A percentile compares a stretch with the other conserved stretches of the same genome.
These are phyloP conservation scores for Candida sp. DNA, from an alignment of 1,139 yeast species.

Conservation along the genomic window DNA sequence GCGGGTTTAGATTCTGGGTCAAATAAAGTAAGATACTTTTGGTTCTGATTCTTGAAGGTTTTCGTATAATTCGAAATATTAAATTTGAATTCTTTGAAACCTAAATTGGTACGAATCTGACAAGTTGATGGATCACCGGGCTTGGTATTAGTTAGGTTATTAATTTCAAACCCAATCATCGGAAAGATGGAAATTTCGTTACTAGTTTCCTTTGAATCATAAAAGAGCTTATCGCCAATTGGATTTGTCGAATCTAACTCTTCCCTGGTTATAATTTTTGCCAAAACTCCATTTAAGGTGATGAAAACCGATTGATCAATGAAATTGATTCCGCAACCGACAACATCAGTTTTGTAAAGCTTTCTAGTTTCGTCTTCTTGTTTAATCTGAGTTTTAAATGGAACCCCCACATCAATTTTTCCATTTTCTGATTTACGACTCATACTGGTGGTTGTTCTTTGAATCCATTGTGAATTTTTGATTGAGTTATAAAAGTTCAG, in stretches of 20 bases:
- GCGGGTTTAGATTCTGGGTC: constrained; percentile 7
- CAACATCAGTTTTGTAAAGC: constrained; percentile 46
- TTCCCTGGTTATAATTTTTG: constrained; percentile 26
- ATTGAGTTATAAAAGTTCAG: constrained; percentile 39
- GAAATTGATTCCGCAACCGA: constrained; percentile 86
- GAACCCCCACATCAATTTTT: constrained; percentile 34
- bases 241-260: constrained; percentile 26
- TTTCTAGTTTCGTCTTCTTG: constrained; percentile 11
- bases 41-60: constrained; percentile 28
- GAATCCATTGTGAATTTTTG: constrained; percentile 27
- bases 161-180: constrained; percentile 38
- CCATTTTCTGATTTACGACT: constrained; percentile 28
- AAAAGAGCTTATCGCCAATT: constrained; percentile 26
- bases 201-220: constrained; percentile 12
- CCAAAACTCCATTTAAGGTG: constrained; percentile 75
- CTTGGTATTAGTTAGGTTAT: constrained; percentile 15
- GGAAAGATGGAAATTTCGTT: constrained; percentile 30
- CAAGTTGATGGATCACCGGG: constrained; percentile 10
- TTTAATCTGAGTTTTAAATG: constrained; percentile 24
- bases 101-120: constrained; percentile 65
- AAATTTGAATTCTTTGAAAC: constrained; percentile 62
- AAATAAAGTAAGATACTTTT: constrained; percentile 11
- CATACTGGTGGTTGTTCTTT: constrained; percentile 30
- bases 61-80: constrained; percentile 69
- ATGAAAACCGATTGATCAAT: constrained; percentile 61